A percentile compares a stretch with the other conserved stretches of the same genome.
phyloP scores from a whole-genome alignment of 2,329 filamentous ascomycete species.

The Alternaria viburni region DNA sequence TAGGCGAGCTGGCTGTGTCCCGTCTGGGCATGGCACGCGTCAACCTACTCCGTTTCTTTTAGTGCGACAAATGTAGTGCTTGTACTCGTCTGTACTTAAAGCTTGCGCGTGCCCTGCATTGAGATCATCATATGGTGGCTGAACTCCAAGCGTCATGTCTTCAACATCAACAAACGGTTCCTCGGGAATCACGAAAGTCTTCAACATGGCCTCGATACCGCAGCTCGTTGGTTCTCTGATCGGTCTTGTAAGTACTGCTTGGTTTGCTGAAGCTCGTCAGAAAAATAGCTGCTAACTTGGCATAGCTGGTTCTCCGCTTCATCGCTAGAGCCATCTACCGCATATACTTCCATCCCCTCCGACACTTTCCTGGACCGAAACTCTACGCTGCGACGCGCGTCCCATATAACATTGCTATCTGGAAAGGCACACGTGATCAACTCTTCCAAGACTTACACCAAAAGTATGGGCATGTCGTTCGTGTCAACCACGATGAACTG shows the following conservation, averaged over 20 bases:
- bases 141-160: conserved; percentile 4
- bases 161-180: background rate
- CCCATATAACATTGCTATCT: conserved; percentile 34
- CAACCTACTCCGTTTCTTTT: background rate
- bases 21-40: background rate
- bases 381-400: conserved; percentile 45
- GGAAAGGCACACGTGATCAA: conserved; percentile 29
- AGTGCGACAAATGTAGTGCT: background rate
- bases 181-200: background rate
- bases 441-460: conserved; percentile 42
- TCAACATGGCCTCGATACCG: conserved; percentile 4
- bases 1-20: background rate
- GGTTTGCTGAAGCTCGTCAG: background rate
- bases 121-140: background rate
- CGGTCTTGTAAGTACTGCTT: conserved; percentile 5
- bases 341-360: conserved; percentile 45
- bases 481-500: conserved; percentile 50
- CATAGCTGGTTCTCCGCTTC: conserved; percentile 20
- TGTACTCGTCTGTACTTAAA: background rate
- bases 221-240: conserved; percentile 4
- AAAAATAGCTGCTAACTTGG: background rate
- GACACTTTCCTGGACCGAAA: conserved; percentile 53
- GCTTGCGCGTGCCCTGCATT: background rate
- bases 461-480: conserved; percentile 51
- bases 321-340: conserved; percentile 41